phyloP scores from a whole-genome alignment of 2,329 filamentous ascomycete genomes.

The Trichocomaceae sp. region DNA sequence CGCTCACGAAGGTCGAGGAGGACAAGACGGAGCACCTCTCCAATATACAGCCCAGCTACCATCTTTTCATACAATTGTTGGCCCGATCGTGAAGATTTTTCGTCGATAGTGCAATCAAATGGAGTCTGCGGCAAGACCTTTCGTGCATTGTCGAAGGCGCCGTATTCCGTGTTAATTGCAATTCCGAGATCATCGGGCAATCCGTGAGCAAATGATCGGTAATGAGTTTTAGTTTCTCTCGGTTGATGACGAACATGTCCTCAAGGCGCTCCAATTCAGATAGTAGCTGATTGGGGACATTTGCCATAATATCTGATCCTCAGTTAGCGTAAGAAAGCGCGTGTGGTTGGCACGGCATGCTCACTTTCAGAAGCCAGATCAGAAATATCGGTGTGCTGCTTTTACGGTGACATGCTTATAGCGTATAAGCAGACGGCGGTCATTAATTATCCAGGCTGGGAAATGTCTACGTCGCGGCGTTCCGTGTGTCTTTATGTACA shows the following conservation, averaged over 20 bases:
- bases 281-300: conserved; percentile 64
- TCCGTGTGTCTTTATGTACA: background rate
- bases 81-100: conserved; percentile 79
- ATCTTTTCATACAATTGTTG: conserved; percentile 96
- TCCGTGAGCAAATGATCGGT: conserved; percentile 77
- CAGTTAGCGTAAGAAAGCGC: background rate
- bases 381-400: background rate
- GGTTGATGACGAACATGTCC: conserved; percentile 66
- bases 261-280: conserved; percentile 70
- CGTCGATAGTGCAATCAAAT: conserved; percentile 69
- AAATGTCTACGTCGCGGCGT: too few relatives aligned
- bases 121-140: conserved; percentile 70
- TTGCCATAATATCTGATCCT: conserved; percentile 14
- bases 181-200: conserved; percentile 68
- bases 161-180: conserved; percentile 93
- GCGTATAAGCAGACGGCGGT: background rate
- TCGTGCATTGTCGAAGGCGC: conserved; percentile 84
- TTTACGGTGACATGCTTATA: background rate
- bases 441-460: background rate
- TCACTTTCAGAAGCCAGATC: conserved; percentile 7
- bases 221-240: conserved; percentile 71
- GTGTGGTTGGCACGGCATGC: background rate
- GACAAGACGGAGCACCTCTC: conserved; percentile 82
- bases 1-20: conserved; percentile 76
- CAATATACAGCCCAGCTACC: conserved; percentile 87